A percentile compares a stretch with the other conserved stretches of the same genome.
phyloP scores from a whole-genome alignment of 1,139 yeast genomes.

The Protomyces pachydermus region DNA sequence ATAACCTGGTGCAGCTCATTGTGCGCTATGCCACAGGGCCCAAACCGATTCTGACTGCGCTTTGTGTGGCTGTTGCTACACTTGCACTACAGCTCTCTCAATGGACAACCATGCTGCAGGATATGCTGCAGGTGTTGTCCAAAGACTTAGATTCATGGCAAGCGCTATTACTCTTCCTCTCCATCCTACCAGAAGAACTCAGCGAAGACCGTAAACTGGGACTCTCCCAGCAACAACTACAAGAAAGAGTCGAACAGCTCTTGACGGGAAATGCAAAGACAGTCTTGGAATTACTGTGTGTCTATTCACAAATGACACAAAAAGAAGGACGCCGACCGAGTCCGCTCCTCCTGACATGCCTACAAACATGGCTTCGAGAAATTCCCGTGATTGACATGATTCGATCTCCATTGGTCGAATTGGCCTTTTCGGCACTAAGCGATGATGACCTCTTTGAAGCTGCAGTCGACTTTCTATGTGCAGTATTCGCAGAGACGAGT shows the following conservation, averaged over 20 bases:
- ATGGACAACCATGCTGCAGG: slow-evolving; percentile 71
- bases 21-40: slow-evolving; percentile 46
- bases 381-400: slow-evolving; percentile 66
- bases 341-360: slow-evolving; percentile 59
- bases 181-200: slow-evolving; percentile 86
- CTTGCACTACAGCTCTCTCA: slow-evolving; percentile 67
- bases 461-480: slow-evolving; percentile 78
- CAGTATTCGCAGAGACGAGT: slow-evolving; percentile 73
- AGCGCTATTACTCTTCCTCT: slow-evolving; percentile 65
- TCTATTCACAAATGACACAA: slow-evolving; percentile 36
- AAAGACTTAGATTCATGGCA: slow-evolving; percentile 37
- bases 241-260: slow-evolving; percentile 56
- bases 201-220: slow-evolving; percentile 71
- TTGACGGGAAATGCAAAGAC: slow-evolving; percentile 63
- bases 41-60: slow-evolving; percentile 66
- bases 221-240: slow-evolving; percentile 75
- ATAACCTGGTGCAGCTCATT: slow-evolving; percentile 56
- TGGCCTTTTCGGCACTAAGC: slow-evolving; percentile 64
- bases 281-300: slow-evolving; percentile 49
- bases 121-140: slow-evolving; percentile 55
- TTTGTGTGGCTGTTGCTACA: slow-evolving; percentile 75
- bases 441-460: slow-evolving; percentile 65
- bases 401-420: slow-evolving; percentile 56
- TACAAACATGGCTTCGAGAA: slow-evolving; percentile 86
- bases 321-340: slow-evolving; percentile 43